phyloP scores from a whole-genome alignment of 2,329 filamentous ascomycete genomes.

The Cadophora malorum region DNA sequence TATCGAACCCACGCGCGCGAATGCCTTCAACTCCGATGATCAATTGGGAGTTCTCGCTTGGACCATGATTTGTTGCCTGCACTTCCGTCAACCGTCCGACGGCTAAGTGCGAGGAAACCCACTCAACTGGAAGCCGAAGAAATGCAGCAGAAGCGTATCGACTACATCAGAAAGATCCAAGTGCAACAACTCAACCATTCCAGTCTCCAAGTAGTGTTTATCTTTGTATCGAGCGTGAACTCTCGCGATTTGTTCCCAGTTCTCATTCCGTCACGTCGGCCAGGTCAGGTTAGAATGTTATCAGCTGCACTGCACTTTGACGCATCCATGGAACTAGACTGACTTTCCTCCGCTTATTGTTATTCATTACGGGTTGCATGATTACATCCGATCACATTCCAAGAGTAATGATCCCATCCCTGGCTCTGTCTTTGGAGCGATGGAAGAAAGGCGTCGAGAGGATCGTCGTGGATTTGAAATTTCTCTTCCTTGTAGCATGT shows the following conservation, averaged over 20 bases:
- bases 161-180: conserved; percentile 6
- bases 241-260: conserved; percentile 14
- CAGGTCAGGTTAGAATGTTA: conserved; percentile 11
- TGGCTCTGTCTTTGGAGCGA: conserved; percentile 29
- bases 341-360: conserved; percentile 15
- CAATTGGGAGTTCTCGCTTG: conserved; percentile 18
- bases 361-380: conserved; percentile 10
- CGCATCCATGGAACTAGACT: conserved; percentile 10
- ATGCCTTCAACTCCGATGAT: conserved; percentile 18
- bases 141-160: conserved; percentile 16
- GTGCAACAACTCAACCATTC: conserved; percentile 2
- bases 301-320: conserved; percentile 10
- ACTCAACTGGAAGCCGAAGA: conserved; percentile 3
- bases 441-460: conserved; percentile 27
- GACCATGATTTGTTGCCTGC: conserved; percentile 16
- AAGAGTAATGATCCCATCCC: conserved; percentile 6
- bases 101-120: conserved; percentile 23
- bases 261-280: conserved; percentile 4
- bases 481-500: conserved; percentile 25
- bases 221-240: conserved; percentile 5
- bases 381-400: conserved; percentile 14
- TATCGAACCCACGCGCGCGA: conserved; percentile 1
- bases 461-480: conserved; percentile 29
- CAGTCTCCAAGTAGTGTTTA: neutral
- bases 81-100: conserved; percentile 24